Evolutionary conservation across 176 grass and related monocot genomes (phyloP), one percentile per base, ranked within the genome.

Genomic region (Avena sativa): DNA sequence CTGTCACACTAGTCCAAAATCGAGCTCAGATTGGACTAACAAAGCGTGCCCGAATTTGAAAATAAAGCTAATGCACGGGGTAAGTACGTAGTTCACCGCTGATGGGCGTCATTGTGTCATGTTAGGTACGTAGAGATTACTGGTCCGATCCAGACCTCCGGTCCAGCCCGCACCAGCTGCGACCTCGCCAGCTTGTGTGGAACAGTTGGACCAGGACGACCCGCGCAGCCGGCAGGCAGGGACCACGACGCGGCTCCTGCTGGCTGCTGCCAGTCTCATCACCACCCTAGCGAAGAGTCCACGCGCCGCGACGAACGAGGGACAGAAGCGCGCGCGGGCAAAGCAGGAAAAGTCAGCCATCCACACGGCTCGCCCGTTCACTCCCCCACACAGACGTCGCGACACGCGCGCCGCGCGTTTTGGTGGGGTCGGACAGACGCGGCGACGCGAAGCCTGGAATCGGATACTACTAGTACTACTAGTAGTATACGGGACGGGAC

Each of bases 161-260:
- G 46, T 68, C 5, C 5, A 47, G 74, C 81, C 81, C 25, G 81
- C 81, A 84, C 87, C 87, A 88, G 87, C 40, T 88, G 64, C 87
- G 65, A 19, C 81, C 74, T 78, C 16, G 32, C 85, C 53, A n/a
- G 23, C 69, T 32, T 58, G 6, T 8, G n/a, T 10, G 52, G 36
- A 60, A 6, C 20, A 0, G 50, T 73, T 60, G 32, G 30, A 58
- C 50, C 4, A 11, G 49, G 2, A 4, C 17, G 19, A 16, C 52
- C 12, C 51, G 51, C 51, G 13, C 1, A 48, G 46, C 46, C 46
- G 46, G 3, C 34, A 48, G 21, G 3, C 34, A 48, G 21, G 6
- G 5, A 12, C n/a, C 75, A 56, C 28, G 11, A 60, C 76, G 56
- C 77, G 56, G 56, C n/a, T 26, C 17, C 15, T 40, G 46, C 46